phyloP scores from a whole-genome alignment of 129 eudicot genomes.

The Erigeron canadensis region DNA sequence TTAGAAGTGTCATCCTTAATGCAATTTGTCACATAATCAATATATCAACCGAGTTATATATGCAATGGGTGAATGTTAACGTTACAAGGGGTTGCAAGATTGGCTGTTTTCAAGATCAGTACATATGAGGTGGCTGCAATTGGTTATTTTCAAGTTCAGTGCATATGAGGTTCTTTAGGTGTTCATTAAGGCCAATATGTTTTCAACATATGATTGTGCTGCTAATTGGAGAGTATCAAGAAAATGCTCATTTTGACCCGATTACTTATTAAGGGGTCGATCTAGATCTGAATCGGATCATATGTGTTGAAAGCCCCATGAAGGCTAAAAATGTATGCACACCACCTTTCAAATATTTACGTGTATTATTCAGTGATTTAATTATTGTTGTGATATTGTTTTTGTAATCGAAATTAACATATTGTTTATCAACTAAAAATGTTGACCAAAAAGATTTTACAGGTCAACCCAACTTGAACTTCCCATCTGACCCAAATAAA shows the following conservation, averaged over 20 bases:
- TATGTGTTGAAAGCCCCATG: not conserved
- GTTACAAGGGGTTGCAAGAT: slow-evolving; percentile 73
- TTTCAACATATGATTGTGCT: slow-evolving; percentile 96
- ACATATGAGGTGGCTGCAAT: no score
- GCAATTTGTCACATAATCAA: no score
- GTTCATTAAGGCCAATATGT: slow-evolving; percentile 69
- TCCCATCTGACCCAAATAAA: no score
- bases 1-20: no score
- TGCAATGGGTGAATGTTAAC: not conserved
- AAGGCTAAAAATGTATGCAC: not conserved
- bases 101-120: slow-evolving; percentile 42
- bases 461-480: not conserved
- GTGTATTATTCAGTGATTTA: not conserved
- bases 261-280: slow-evolving; percentile 1
- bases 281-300: not conserved
- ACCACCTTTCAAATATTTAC: not conserved
- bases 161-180: slow-evolving; percentile 62
- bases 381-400: not conserved
- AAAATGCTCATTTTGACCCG: slow-evolving; percentile 33
- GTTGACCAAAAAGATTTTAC: no score
- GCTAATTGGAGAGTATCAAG: slow-evolving; percentile 96
- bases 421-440: no score
- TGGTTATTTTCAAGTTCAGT: slow-evolving; percentile 33
- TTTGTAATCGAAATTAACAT: no score
- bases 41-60: no score